Base-by-base conservation (phyloP, 768 basidiomycete genomes). In the Amanita exitialis region DNA sequence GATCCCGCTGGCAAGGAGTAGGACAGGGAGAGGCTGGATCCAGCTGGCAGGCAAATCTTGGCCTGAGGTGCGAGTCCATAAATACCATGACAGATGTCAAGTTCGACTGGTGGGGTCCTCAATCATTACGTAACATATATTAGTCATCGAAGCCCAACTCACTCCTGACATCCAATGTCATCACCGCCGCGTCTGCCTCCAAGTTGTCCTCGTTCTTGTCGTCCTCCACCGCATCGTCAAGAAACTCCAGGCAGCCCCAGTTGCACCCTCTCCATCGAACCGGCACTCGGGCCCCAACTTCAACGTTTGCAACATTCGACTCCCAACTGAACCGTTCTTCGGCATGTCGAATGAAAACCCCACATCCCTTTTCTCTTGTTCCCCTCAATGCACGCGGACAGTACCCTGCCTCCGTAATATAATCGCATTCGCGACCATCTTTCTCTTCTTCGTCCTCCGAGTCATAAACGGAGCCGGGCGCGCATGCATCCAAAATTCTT, bases 241-340 rank as follows among this genome's bases (percentile, higher is more conserved):
- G 62, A 58, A 82, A 87, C 28, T 73, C 72, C 49, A 90, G 59
- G 61, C 86, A 89, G 0, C 79, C 79, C 44, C 52, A 56, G n/a
- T 65, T 60, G 62, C 86, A 90, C 0, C 86, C 86, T 25, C 83
- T 67, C 85, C 86, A 89, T 47, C 69, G 63, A 27, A 88, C 54
- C 18, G 84, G 81, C 4, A 83, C 80, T 10, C 59, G 56, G 6
- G 72, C 78, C 16, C 79, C 77, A 0, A 83, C 66, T n/a, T 66
- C 61, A 20, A 72, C 68, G 5, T 78, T 76, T 0, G 76, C 80
- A 23, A 85, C 65, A 10, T 52, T 64, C 6, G 59, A 65, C 58
- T 82, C 82, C 86, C 86, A 89, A 3, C 80, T 78, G 53, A 71
- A 76, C 51, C 82, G 68, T 63, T 83, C 78, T 58, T 84, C 83